Percentiles rank a stretch among this genome's conserved stretches.
phyloP scores from a whole-genome alignment of 306 rosid species.

The Ochetophila trinervis region DNA sequence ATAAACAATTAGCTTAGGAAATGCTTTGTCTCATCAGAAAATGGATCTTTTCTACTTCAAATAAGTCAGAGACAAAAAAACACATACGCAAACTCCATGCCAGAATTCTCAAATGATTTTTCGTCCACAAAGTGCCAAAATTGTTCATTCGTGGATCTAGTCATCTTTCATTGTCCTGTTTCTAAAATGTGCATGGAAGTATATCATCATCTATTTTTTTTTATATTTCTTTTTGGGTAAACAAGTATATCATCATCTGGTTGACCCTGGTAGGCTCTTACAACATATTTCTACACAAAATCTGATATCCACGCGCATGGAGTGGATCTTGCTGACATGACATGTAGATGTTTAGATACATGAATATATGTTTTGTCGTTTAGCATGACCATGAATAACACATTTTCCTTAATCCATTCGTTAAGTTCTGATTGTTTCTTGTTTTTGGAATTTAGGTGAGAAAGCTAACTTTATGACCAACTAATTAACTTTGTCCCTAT shows the following conservation, averaged over 20 bases:
- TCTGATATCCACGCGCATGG: background rate
- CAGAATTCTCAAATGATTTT: too few species aligned
- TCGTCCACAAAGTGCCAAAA: too few species aligned
- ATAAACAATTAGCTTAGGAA: background rate
- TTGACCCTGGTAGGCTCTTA: background rate
- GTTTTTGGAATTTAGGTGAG: background rate
- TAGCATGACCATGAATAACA: background rate
- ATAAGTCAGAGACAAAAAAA: background rate
- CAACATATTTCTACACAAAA: background rate
- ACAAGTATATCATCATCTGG: background rate
- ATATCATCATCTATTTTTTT: too few species aligned
- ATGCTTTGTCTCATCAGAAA: background rate
- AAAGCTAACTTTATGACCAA: background rate
- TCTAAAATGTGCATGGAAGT: background rate
- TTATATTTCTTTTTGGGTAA: too few species aligned
- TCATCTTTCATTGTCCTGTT: background rate
- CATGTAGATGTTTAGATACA: too few species aligned
- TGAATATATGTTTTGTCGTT: background rate
- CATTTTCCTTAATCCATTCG: background rate
- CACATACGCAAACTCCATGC: too few species aligned
- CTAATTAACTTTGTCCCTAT: background rate
- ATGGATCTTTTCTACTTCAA: background rate
- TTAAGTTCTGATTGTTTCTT: background rate
- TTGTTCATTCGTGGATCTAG: background rate
- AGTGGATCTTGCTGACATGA: background rate